These are phyloP conservation scores for Aurinia saxatilis DNA, from an alignment of 345 rosid genomes.

Conservation along the genomic window DNA sequence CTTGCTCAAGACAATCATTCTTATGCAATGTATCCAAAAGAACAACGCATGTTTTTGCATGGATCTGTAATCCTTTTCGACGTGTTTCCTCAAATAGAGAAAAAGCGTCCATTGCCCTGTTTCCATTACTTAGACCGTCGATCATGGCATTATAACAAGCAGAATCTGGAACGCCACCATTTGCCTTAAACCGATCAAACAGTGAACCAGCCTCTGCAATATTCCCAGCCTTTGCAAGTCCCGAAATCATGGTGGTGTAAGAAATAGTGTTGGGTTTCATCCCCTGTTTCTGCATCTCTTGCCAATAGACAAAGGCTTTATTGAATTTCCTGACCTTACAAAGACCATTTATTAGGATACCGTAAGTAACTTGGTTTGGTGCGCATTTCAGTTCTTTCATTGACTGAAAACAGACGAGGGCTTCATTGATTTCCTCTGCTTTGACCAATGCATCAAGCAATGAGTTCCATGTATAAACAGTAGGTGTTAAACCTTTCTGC, in stretches of 20 bases:
- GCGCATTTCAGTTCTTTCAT: constrained; percentile 70
- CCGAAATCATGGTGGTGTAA: constrained; percentile 78
- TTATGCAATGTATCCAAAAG: constrained; percentile 82
- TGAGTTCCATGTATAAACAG: constrained; percentile 88
- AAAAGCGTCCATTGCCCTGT: constrained; percentile 73
- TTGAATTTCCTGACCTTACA: constrained; percentile 80
- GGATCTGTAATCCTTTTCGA: constrained; percentile 50
- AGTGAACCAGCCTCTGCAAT: constrained; percentile 56
- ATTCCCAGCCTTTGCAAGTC: constrained; percentile 90
- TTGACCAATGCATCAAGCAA: constrained; percentile 85
- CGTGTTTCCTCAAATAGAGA: constrained; percentile 80
- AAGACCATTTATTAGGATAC: constrained; percentile 81
- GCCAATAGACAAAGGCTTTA: constrained; percentile 97
- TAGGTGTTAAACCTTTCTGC: constrained; percentile 88
- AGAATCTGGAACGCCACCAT: constrained; percentile 69
- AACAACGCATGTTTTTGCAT: constrained; percentile 71
- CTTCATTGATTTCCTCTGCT: constrained; percentile 85
- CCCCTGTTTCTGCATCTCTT: constrained; percentile 88
- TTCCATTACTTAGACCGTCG: constrained; percentile 68
- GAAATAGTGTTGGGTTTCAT: constrained; percentile 62
- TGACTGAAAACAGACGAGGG: constrained; percentile 75
- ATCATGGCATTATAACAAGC: constrained; percentile 75
- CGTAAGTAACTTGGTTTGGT: constrained; percentile 68
- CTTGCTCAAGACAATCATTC: constrained; percentile 89
- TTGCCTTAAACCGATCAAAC: constrained; percentile 64